Conservation (phyloP, 306 rosid species). For the Acacia melanoxylon region DNA sequence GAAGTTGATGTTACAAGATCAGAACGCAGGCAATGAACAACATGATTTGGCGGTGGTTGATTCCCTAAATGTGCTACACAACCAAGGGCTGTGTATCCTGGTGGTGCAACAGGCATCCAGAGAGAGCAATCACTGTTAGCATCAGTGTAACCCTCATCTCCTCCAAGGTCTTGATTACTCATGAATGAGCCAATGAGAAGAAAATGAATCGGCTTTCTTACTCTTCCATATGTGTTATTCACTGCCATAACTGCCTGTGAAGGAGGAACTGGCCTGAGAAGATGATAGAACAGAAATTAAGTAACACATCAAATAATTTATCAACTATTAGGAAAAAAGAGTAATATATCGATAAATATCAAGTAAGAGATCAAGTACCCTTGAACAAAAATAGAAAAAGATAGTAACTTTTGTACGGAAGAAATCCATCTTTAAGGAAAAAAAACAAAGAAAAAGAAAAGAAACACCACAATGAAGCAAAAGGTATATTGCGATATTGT, state of each 20-base stretch:
- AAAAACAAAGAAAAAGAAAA: background rate
- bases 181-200: conserved; percentile 72
- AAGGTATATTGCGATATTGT: background rate
- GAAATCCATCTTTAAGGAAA: background rate
- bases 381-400: background rate
- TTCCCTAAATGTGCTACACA: conserved; percentile 83
- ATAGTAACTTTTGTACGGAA: background rate
- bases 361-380: background rate
- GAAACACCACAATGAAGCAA: background rate
- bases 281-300: conserved; percentile 27
- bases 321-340: background rate
- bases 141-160: conserved; percentile 43
- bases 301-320: conserved; percentile 7
- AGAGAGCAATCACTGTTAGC: conserved; percentile 69
- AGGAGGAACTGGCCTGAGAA: conserved; percentile 89
- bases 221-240: conserved; percentile 88
- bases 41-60: conserved; percentile 71
- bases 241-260: conserved; percentile 96
- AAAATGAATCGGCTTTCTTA: conserved; percentile 80
- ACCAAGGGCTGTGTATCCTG: conserved; percentile 83
- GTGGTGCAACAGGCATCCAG: conserved; percentile 95
- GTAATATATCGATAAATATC: background rate
- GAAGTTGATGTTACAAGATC: conserved; percentile 81
- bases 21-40: conserved; percentile 85
- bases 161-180: conserved; percentile 57